Conservation (phyloP, 1,139 yeast genomes). For the Saccharomycopsis hybrid region DNA sequence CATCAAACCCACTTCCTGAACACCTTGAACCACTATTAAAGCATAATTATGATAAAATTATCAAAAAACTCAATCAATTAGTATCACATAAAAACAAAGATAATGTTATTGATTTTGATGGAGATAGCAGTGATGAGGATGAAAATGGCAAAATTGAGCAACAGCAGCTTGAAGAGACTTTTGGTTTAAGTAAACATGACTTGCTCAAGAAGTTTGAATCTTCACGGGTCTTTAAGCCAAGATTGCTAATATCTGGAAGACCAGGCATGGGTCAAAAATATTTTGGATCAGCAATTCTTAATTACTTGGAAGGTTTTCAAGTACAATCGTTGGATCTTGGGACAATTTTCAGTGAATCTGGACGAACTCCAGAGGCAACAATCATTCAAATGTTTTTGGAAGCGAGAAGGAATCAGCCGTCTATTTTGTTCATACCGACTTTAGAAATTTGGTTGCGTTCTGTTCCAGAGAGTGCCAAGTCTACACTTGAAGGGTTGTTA, state of each 20-base stretch:
- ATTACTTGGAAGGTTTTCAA: slow-evolving; percentile 83
- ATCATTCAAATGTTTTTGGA: slow-evolving; percentile 82
- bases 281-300: slow-evolving; percentile 73
- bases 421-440: slow-evolving; percentile 79
- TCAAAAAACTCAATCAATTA: slow-evolving; percentile 44
- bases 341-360: slow-evolving; percentile 69
- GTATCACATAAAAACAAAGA: slow-evolving; percentile 43
- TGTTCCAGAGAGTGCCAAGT: slow-evolving; percentile 60
- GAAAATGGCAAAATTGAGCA: slow-evolving; percentile 26
- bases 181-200: slow-evolving; percentile 50
- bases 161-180: slow-evolving; percentile 36
- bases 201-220: slow-evolving; percentile 50
- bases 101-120: slow-evolving; percentile 28
- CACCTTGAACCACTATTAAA: slow-evolving; percentile 58
- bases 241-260: slow-evolving; percentile 65
- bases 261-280: slow-evolving; percentile 89
- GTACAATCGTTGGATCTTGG: slow-evolving; percentile 83
- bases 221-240: slow-evolving; percentile 76
- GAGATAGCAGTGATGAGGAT: slow-evolving; percentile 26
- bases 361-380: slow-evolving; percentile 78
- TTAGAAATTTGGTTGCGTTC: slow-evolving; percentile 72
- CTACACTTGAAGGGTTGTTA: slow-evolving; percentile 66
- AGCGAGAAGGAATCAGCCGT: slow-evolving; percentile 85
- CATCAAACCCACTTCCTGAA: slow-evolving; percentile 75
- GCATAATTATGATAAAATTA: slow-evolving; percentile 42